Conservation (phyloP, 2,329 filamentous ascomycete species). For the Calonectria pteridis region DNA sequence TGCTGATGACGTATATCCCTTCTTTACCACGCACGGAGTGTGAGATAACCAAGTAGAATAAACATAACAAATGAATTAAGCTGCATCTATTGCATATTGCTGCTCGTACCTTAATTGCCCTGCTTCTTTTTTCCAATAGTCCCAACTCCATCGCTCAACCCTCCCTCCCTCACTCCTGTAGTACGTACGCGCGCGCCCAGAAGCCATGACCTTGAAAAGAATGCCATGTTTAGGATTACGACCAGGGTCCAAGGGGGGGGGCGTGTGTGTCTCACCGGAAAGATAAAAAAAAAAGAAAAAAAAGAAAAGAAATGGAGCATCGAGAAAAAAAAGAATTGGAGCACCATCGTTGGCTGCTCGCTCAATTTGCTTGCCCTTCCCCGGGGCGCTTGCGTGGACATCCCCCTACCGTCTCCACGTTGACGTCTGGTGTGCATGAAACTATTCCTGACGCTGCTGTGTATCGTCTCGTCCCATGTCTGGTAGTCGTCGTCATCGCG, state of each 20-base stretch:
- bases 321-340: neutral
- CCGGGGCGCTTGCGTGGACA: constrained; percentile 8
- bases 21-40: neutral
- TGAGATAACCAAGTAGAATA: too few species aligned
- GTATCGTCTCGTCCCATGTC: constrained; percentile 7
- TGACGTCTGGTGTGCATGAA: constrained; percentile 11
- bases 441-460: constrained; percentile 14
- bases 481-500: constrained; percentile 2
- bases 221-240: neutral
- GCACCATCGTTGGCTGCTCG: neutral
- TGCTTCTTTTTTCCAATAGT: neutral
- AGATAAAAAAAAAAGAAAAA: neutral
- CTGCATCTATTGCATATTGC: neutral
- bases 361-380: neutral
- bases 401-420: neutral
- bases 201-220: neutral
- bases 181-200: neutral
- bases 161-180: neutral
- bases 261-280: neutral
- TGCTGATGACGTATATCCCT: neutral
- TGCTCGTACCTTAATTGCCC: neutral
- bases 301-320: neutral
- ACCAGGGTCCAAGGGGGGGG: neutral
- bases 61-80: neutral
- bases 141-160: neutral